Evolutionary conservation across 2,329 filamentous ascomycete species (phyloP), one percentile per base, ranked within the genome.

Genomic region (Harringtonia aguacate): DNA sequence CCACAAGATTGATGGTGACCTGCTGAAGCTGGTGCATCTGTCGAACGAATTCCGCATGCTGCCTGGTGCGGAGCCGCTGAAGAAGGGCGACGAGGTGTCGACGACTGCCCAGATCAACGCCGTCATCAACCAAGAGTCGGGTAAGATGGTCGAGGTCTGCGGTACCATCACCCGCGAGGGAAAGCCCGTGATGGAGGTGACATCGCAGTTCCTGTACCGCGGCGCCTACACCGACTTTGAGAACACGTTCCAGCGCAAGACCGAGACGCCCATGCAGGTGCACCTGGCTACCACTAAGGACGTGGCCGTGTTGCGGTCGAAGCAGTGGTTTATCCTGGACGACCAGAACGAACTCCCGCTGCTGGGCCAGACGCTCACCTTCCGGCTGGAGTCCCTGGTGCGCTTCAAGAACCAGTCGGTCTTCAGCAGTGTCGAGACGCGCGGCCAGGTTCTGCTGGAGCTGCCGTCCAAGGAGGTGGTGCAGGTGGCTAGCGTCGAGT

Each of bases 61-160:
- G 53, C 89, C 92, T 27, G 92, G 94, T 45, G 92, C 90, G 1
- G 81, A 95, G 60, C 90, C 92, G 15, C 69, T 98, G 49, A 94
- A 95, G 75, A 95, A 94, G 69, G 92, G 88, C 27, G 92, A 98
- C 60, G 79, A 89, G 50, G 77, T 98, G 18, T 81, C 87, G 50
- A 97, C 92, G 4, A 94, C 86, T 44, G 92, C 92, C 36, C 88
- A 94, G 62, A 86, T 98, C 68, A 97, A 98, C 56, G 88, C 92
- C 15, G 88, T 98, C 56, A 84, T 98, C 70, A 98, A 97, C 69
- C 89, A 98, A 63, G 88, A 95, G 14, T 88, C 92, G 48, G 92
- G 92, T 39, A 98, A 98, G 74, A 95, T 98, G 89, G 94, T 98
- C 17, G 94, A 98, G 66, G 90, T 98, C n/a, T 95, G 89, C 57